Conservation (phyloP, 2,329 filamentous ascomycete genomes). For the Amphichorda felina region DNA sequence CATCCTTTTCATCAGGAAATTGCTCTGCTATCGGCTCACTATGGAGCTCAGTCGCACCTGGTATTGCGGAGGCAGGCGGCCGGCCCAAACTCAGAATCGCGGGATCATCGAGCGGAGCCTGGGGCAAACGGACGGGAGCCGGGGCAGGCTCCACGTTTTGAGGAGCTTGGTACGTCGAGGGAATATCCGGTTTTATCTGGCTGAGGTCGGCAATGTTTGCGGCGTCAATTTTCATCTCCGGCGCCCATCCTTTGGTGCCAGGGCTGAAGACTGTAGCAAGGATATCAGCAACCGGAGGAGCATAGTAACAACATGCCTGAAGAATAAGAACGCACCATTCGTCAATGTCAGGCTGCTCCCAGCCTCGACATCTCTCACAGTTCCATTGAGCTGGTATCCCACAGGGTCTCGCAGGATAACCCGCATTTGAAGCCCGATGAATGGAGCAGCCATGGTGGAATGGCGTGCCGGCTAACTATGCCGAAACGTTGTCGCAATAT, state of each 20-base stretch:
- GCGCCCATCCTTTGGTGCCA: constrained; percentile 27
- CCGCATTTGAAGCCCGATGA: constrained; percentile 65
- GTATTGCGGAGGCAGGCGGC: constrained; percentile 10
- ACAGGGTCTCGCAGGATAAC: constrained; percentile 59
- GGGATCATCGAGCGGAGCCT: constrained; percentile 58
- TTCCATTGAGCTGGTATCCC: constrained; percentile 54
- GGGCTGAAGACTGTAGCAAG: constrained; percentile 24
- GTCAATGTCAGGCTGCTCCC: constrained; percentile 58
- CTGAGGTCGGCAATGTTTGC: constrained; percentile 31
- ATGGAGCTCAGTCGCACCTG: neutral
- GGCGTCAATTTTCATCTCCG: constrained; percentile 32
- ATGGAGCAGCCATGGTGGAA: constrained; percentile 43
- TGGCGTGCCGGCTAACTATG: too few species aligned
- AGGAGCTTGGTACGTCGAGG: constrained; percentile 13
- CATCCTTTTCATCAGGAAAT: neutral
- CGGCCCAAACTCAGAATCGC: constrained; percentile 63
- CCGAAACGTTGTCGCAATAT: too few species aligned
- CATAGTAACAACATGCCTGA: neutral
- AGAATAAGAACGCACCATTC: constrained; percentile 45
- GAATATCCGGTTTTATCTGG: constrained; percentile 20
- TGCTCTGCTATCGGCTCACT: neutral
- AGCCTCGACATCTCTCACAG: constrained; percentile 55
- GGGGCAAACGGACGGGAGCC: constrained; percentile 14
- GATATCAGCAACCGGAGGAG: too few species aligned
- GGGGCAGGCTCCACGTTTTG: constrained; percentile 13